Conservation (phyloP, 768 basidiomycete genomes). For the Tulasnella sp. region DNA sequence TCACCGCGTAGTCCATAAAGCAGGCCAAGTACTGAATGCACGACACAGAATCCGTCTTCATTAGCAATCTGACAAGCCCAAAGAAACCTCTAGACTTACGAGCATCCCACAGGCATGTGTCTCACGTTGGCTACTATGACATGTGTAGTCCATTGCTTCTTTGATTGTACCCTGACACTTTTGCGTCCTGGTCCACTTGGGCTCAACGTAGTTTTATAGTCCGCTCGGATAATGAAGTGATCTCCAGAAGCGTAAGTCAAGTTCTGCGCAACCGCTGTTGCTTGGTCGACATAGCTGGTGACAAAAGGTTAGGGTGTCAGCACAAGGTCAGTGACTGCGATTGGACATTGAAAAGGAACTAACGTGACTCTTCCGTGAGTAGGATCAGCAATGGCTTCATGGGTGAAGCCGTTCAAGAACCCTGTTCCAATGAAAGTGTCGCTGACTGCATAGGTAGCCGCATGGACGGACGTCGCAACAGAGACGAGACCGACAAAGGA, state of each 20-base stretch:
- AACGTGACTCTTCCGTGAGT: slow-evolving; percentile 20
- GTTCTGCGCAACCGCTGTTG: slow-evolving; percentile 9
- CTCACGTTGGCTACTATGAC: slow-evolving; percentile 6
- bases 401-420: slow-evolving; percentile 18
- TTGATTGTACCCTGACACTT: slow-evolving; percentile 13
- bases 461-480: slow-evolving; percentile 15
- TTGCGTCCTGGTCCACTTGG: slow-evolving; percentile 13
- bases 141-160: slow-evolving; percentile 7
- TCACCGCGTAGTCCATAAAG: slow-evolving; percentile 15
- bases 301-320: background rate
- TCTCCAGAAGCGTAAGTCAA: slow-evolving; percentile 13
- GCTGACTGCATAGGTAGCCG: slow-evolving; percentile 12
- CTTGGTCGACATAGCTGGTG: slow-evolving; percentile 9
- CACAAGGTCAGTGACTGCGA: slow-evolving; percentile 2
- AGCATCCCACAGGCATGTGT: slow-evolving; percentile 17
- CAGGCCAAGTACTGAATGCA: slow-evolving; percentile 18
- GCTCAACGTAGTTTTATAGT: slow-evolving; percentile 11
- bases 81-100: background rate
- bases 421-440: slow-evolving; percentile 17
- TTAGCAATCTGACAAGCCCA: background rate
- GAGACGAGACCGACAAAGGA: slow-evolving; percentile 31
- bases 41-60: background rate
- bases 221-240: slow-evolving; percentile 15
- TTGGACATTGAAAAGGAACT: background rate
- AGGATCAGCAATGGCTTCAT: slow-evolving; percentile 17